These are phyloP conservation scores for Logfia minima DNA, from an alignment of 129 eudicot genomes.

Conservation along the genomic window DNA sequence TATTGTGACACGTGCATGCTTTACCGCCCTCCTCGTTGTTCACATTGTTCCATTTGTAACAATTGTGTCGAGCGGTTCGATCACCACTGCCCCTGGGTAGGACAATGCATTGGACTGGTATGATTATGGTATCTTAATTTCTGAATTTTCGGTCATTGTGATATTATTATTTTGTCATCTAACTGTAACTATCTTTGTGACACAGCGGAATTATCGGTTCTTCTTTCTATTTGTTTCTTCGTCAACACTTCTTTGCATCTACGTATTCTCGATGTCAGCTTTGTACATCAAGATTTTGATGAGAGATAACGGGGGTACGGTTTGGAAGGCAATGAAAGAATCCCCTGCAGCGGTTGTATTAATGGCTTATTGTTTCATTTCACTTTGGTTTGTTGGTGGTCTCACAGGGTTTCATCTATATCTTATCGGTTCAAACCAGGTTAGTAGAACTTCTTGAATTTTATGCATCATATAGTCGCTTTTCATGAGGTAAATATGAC, in stretches of 20 bases:
- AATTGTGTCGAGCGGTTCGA: conserved; percentile 95
- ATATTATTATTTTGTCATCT: not conserved
- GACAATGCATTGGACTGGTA: conserved; percentile 98
- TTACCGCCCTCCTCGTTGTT: conserved; percentile 97
- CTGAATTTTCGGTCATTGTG: not conserved
- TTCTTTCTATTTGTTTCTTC: conserved; percentile 87
- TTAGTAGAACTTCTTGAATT: conserved; percentile 23
- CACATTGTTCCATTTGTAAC: conserved; percentile 96
- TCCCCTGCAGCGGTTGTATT: conserved; percentile 88
- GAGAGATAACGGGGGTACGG: conserved; percentile 67
- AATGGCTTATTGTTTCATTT: conserved; percentile 80
- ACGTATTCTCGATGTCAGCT: conserved; percentile 79
- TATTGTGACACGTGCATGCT: conserved; percentile 98
- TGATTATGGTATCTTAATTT: conserved; percentile 12
- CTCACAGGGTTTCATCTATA: conserved; percentile 94
- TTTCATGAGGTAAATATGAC: too few species aligned
- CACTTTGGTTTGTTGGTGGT: conserved; percentile 98
- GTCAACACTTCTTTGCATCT: conserved; percentile 85
- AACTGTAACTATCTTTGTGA: conserved; percentile 10
- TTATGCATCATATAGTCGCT: not conserved
- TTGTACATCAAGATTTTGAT: conserved; percentile 78
- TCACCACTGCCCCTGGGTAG: conserved; percentile 99
- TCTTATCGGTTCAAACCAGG: conserved; percentile 93
- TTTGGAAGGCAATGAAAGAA: conserved; percentile 91
- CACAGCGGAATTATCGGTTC: conserved; percentile 90